Evolutionary conservation across 805 yeast species (phyloP), one percentile per base, ranked within the genome.

Genomic region (Saturnispora besseyi): DNA sequence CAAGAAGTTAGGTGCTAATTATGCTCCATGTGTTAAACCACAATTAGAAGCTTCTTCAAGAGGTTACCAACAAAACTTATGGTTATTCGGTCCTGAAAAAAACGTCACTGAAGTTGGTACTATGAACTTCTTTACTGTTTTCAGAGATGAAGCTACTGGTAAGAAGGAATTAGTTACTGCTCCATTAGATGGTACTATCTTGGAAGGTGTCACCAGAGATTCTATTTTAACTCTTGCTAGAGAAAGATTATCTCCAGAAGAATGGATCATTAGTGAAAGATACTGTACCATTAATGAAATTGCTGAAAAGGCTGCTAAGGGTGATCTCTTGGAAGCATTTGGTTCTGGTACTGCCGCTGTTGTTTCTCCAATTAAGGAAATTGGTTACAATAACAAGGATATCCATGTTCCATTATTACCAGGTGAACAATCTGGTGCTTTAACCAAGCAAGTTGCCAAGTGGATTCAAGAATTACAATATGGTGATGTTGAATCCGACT

Each of bases 261-360:
- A 87, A 66, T 91, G 97, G 97, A 77, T 68, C 29, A 71, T 91
- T 53, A 76, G 71, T 61, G 98, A 91, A 75, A 84, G 98, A 70
- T 79, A 81, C 68, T 84, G 74, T 70, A 77, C 93, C 55, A 89
- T 93, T 57, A 63, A 68, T 55, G 98, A 91, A 71, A 86, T 91
- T 51, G 78, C 74, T 46, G 87, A 84, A 60, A 80, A 80, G 59
- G 84, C 96, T 44, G 73, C 69, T 46, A 79, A 82, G 66, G 96
- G 96, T 53, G 84, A 86, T 64, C 76, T 91, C 60, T 78, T 90
- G 8, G 99, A 93, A 75, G 95, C 96, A 21, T 91, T 91, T 62
- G 98, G 98, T 59, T 74, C 96, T 21, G 99, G 99, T 62, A 91
- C 99, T 51, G 98, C 99, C 53, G 98, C 97, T 41, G 81, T 91